A percentile compares a stretch with the other conserved stretches of the same genome.
Conservation (phyloP, 352 stramenopile species). For the Globisporangium camurandrum region DNA sequence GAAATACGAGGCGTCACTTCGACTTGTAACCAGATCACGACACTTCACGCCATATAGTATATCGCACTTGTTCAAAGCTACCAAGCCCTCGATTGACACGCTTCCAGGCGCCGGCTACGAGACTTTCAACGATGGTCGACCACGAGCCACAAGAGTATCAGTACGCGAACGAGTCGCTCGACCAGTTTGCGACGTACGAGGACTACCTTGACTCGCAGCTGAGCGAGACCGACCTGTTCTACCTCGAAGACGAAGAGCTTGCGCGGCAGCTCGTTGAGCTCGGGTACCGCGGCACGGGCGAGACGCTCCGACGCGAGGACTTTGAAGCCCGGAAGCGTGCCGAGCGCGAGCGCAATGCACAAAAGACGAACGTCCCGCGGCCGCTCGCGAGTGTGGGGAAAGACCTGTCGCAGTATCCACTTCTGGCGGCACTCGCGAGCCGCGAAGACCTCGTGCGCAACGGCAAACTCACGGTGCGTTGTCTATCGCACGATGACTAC, state of each 20-base stretch:
- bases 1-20: too few relatives aligned
- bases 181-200: conserved; percentile 91
- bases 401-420: conserved; percentile 74
- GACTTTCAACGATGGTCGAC: conserved; percentile 27
- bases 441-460: conserved; percentile 91
- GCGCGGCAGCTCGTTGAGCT: conserved; percentile 91
- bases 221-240: conserved; percentile 90
- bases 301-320: conserved; percentile 88
- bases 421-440: conserved; percentile 84
- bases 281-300: conserved; percentile 89
- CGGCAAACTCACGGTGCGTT: conserved; percentile 86
- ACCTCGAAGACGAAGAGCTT: conserved; percentile 91
- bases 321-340: conserved; percentile 89
- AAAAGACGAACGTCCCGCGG: conserved; percentile 88
- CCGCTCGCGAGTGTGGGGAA: conserved; percentile 85
- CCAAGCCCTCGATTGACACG: too few relatives aligned
- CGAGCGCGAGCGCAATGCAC: conserved; percentile 79
- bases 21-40: too few relatives aligned
- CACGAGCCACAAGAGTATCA: conserved; percentile 55
- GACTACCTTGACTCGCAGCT: conserved; percentile 93
- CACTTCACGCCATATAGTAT: too few relatives aligned
- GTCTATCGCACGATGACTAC: too few relatives aligned
- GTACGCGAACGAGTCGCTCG: conserved; percentile 75
- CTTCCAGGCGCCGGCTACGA: too few relatives aligned
- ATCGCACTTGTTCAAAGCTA: too few relatives aligned